Evolutionary conservation across 1,284 basidiomycete genomes (phyloP).

Genomic region (Pholiota adiposa): DNA sequence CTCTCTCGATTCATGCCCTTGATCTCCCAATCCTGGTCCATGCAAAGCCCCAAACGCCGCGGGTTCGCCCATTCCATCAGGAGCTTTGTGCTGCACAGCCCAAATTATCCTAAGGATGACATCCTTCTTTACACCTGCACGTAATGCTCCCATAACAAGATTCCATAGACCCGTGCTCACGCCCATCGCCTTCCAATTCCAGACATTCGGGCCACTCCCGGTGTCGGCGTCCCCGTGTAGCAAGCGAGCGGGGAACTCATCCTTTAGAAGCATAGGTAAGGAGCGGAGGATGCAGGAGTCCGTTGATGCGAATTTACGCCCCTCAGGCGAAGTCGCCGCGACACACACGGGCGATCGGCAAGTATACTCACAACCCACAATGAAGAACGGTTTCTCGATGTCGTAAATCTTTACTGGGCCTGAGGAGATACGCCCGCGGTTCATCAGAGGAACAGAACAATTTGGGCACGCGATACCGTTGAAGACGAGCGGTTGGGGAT

Average conservation of each 20-base stretch:
- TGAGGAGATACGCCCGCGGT: slow-evolving; percentile 68
- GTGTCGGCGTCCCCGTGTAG: slow-evolving; percentile 56
- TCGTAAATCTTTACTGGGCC: slow-evolving; percentile 78
- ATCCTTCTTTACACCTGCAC: slow-evolving; percentile 59
- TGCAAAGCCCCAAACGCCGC: not conserved
- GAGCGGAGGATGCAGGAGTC: slow-evolving; percentile 70
- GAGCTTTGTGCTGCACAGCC: slow-evolving; percentile 57
- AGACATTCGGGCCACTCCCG: slow-evolving; percentile 58
- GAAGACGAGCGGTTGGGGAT: slow-evolving; percentile 75
- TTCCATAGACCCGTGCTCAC: slow-evolving; percentile 72
- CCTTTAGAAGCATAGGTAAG: slow-evolving; percentile 63
- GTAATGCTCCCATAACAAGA: slow-evolving; percentile 60
- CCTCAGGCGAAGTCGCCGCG: slow-evolving; percentile 43
- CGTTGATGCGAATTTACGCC: slow-evolving; percentile 68
- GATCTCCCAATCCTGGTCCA: not conserved
- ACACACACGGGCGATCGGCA: slow-evolving; percentile 55
- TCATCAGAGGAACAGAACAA: slow-evolving; percentile 58
- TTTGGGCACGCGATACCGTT: slow-evolving; percentile 73
- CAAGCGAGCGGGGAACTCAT: slow-evolving; percentile 71
- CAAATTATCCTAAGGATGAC: slow-evolving; percentile 58
- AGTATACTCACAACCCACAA: slow-evolving; percentile 78
- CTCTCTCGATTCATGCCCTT: not conserved
- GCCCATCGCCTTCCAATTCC: slow-evolving; percentile 75
- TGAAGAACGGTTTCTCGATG: slow-evolving; percentile 74
- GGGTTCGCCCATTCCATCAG: slow-evolving; percentile 38